Percentiles rank a stretch among this genome's conserved stretches.
Evolutionary conservation across 2,329 filamentous ascomycete genomes (phyloP).

Genomic region (Dactylellina sp.): DNA sequence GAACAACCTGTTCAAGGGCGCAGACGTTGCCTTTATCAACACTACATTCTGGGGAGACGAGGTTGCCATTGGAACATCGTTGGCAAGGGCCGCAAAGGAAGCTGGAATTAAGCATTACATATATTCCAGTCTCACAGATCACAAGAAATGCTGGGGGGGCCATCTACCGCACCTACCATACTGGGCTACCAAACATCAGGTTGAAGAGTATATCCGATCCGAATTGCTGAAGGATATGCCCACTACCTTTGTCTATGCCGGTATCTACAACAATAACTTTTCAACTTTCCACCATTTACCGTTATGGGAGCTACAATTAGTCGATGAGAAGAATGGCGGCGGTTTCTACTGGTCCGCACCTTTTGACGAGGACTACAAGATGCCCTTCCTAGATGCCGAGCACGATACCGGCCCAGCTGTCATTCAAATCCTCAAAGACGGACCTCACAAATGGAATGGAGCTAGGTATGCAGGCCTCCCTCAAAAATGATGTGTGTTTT

Average conservation of each 20-base stretch:
- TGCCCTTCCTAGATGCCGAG: conserved; percentile 96
- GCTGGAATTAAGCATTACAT: conserved; percentile 89
- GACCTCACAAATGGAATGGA: conserved; percentile 83
- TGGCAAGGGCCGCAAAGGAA: conserved; percentile 88
- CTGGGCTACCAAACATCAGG: conserved; percentile 91
- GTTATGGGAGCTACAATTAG: conserved; percentile 83
- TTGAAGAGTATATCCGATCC: conserved; percentile 89
- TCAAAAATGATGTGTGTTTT: no score
- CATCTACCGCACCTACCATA: conserved; percentile 85
- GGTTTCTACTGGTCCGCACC: conserved; percentile 89
- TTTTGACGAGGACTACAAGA: conserved; percentile 86
- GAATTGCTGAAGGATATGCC: conserved; percentile 74
- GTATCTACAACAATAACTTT: conserved; percentile 99
- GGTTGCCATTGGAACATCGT: conserved; percentile 84
- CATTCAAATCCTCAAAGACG: conserved; percentile 94
- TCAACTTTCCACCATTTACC: conserved; percentile 79
- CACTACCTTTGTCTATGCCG: conserved; percentile 93
- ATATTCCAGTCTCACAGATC: conserved; percentile 97
- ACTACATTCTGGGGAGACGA: conserved; percentile 86
- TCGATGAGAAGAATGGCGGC: conserved; percentile 78
- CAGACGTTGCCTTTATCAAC: conserved; percentile 94
- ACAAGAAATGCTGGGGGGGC: conserved; percentile 77
- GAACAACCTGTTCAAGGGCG: conserved; percentile 81
- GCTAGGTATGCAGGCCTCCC: conserved; percentile 69
- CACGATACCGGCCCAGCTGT: conserved; percentile 94